These are phyloP conservation scores for Lentinula edodes DNA, from an alignment of 768 basidiomycete species.

Conservation along the genomic window DNA sequence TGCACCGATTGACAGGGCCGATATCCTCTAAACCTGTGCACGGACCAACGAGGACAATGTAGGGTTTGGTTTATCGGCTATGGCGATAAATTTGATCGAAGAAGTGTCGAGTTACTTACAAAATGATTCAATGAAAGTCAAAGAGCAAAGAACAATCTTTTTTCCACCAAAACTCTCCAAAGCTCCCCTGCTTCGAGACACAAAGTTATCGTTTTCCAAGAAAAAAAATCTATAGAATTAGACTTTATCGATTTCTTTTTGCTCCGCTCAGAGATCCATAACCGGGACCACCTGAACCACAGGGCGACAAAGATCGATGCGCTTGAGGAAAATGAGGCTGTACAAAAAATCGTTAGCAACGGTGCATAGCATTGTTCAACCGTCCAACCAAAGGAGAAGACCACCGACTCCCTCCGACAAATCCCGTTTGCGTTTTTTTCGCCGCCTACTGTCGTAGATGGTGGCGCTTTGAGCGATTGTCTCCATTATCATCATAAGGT, in stretches of 20 bases:
- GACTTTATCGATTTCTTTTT: background rate
- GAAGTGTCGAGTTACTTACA: background rate
- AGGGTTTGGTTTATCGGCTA: background rate
- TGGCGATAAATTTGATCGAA: background rate
- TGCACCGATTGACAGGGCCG: constrained; percentile 4
- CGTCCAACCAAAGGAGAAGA: background rate
- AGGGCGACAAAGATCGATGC: background rate
- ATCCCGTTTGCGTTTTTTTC: background rate
- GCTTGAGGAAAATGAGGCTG: background rate
- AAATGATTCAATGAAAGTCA: background rate
- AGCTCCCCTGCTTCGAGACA: background rate
- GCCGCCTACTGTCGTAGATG: background rate
- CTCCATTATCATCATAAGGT: background rate
- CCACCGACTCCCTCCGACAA: background rate
- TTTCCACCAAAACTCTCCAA: background rate
- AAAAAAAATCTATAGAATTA: background rate
- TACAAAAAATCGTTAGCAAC: background rate
- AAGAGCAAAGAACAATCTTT: background rate
- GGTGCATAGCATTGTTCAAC: background rate
- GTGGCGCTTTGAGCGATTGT: background rate
- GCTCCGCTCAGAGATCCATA: background rate
- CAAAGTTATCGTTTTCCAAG: background rate
- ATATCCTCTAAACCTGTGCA: background rate
- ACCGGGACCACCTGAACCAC: background rate
- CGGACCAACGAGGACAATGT: background rate